Evolutionary conservation across 345 rosid species (phyloP).

Genomic region (Tarenaya hassleriana): DNA sequence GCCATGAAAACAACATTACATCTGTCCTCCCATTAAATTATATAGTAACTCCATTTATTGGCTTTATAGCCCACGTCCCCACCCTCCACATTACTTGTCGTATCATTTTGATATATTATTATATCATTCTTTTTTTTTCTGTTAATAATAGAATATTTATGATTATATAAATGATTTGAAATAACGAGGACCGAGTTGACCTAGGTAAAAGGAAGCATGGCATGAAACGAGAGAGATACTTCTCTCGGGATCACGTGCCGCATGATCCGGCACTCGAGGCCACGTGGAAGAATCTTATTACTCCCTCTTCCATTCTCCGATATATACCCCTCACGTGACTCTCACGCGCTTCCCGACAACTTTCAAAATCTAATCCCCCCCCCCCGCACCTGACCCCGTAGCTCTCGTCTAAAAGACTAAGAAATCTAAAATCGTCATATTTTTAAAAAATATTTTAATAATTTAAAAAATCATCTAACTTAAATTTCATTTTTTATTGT

Average conservation of each 20-base stretch:
- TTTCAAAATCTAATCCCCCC: slow-evolving; percentile 12
- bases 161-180: background rate
- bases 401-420: too few relatives aligned
- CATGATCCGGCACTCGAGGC: slow-evolving; percentile 34
- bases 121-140: too few relatives aligned
- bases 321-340: slow-evolving; percentile 32
- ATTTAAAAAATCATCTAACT: too few relatives aligned
- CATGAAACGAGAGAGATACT: slow-evolving; percentile 11
- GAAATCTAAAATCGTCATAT: too few relatives aligned
- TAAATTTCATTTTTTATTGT: too few relatives aligned
- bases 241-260: slow-evolving; percentile 38
- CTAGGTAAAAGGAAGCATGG: slow-evolving; percentile 5
- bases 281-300: slow-evolving; percentile 32
- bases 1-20: slow-evolving; percentile 26
- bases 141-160: background rate
- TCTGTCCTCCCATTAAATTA: slow-evolving; percentile 14
- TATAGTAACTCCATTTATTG: background rate
- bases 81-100: too few relatives aligned
- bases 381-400: too few relatives aligned
- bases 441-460: too few relatives aligned
- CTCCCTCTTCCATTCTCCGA: slow-evolving; percentile 30
- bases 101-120: too few relatives aligned
- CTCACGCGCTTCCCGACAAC: slow-evolving; percentile 27
- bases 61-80: too few relatives aligned
- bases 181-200: slow-evolving; percentile 2